Evolutionary conservation across 768 basidiomycete genomes (phyloP).

Genomic region (Mrakia frigida): DNA sequence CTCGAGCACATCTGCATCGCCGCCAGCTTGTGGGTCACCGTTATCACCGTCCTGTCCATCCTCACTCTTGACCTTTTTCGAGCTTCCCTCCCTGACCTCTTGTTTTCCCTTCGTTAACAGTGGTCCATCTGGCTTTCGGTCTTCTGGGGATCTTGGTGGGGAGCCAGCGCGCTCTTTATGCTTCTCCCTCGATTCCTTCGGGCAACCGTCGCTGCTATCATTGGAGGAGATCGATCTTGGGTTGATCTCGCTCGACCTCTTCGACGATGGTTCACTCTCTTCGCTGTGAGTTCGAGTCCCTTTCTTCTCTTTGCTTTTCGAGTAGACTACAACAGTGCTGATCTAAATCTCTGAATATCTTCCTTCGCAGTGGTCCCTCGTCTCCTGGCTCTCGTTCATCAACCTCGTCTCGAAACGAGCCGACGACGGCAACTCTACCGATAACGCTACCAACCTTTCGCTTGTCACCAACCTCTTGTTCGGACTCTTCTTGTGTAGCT

Average conservation of each 20-base stretch:
- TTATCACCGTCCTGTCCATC: conserved; percentile 70
- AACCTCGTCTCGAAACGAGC: conserved; percentile 54
- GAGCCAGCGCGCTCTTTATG: conserved; percentile 56
- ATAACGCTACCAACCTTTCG: conserved; percentile 17
- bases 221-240: conserved; percentile 41
- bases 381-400: conserved; percentile 65
- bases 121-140: conserved; percentile 83
- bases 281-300: conserved; percentile 26
- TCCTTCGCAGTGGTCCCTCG: conserved; percentile 60
- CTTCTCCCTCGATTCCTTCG: conserved; percentile 51
- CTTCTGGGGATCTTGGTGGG: conserved; percentile 81
- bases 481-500: conserved; percentile 62
- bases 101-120: conserved; percentile 46
- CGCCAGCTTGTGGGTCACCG: conserved; percentile 87
- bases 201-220: conserved; percentile 65
- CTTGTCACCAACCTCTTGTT: conserved; percentile 58
- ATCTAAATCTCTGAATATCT: conserved; percentile 44
- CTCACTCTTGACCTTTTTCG: too few relatives aligned
- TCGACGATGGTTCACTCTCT: conserved; percentile 50
- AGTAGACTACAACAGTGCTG: conserved; percentile 36
- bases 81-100: neutral
- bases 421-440: conserved; percentile 34
- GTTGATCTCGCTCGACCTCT: conserved; percentile 68
- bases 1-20: conserved; percentile 62
- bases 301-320: conserved; percentile 5